Conservation (phyloP, 2,329 filamentous ascomycete genomes). For the Fusarium sp. region DNA sequence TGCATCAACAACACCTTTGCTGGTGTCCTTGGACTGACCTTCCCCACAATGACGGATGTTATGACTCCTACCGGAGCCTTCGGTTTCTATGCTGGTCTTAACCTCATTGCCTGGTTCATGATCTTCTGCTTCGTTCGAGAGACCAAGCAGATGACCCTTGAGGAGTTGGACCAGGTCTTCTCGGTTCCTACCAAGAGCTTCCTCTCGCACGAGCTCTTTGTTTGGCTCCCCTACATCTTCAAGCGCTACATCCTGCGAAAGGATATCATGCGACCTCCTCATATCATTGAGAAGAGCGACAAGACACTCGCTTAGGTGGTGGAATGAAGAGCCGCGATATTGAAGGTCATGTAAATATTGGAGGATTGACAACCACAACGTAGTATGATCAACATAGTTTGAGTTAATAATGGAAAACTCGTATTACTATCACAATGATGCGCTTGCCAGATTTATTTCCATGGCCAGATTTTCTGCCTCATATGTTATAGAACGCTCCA, state of each 20-base stretch:
- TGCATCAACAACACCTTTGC: slow-evolving; percentile 72
- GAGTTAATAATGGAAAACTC: too few species aligned
- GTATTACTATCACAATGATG: too few species aligned
- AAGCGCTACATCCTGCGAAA: slow-evolving; percentile 37
- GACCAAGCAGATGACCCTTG: slow-evolving; percentile 68
- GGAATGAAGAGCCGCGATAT: too few species aligned
- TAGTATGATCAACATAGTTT: too few species aligned
- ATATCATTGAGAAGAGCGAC: slow-evolving; percentile 25
- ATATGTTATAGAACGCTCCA: too few species aligned
- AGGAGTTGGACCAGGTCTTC: slow-evolving; percentile 67
- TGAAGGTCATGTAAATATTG: too few species aligned
- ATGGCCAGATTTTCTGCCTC: too few species aligned
- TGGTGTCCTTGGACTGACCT: slow-evolving; percentile 65
- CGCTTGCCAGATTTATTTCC: too few species aligned
- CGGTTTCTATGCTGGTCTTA: slow-evolving; percentile 70
- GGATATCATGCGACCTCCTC: slow-evolving; percentile 14
- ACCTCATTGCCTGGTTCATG: slow-evolving; percentile 68
- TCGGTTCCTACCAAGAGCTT: slow-evolving; percentile 63
- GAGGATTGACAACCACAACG: too few species aligned
- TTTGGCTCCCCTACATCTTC: slow-evolving; percentile 40
- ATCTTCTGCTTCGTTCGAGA: slow-evolving; percentile 66
- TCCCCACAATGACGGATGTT: slow-evolving; percentile 60
- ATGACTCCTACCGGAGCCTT: slow-evolving; percentile 59
- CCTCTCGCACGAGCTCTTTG: slow-evolving; percentile 53
- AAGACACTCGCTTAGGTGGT: slow-evolving; percentile 13